A percentile compares a stretch with the other conserved stretches of the same genome.
phyloP scores from a whole-genome alignment of 805 yeast genomes.

The Maudiozyma serrabonitensis region DNA sequence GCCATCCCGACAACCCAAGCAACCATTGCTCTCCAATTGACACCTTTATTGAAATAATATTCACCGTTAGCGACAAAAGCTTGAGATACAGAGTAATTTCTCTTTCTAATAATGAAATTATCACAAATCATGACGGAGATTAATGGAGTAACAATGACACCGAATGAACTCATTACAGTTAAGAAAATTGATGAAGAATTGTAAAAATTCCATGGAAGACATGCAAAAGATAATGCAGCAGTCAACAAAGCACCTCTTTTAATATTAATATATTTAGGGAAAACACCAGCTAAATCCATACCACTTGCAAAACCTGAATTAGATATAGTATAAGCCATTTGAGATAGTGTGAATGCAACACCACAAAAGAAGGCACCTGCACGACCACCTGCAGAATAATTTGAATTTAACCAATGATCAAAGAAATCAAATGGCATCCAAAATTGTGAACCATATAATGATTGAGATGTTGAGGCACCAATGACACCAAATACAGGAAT shows the following conservation, averaged over 20 bases:
- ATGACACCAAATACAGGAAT: slow-evolving; percentile 37
- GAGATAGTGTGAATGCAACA: slow-evolving; percentile 30
- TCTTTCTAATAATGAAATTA: slow-evolving; percentile 31
- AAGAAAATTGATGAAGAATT: slow-evolving; percentile 29
- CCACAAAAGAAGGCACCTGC: slow-evolving; percentile 36
- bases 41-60: slow-evolving; percentile 33
- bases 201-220: slow-evolving; percentile 34
- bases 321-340: slow-evolving; percentile 32
- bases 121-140: slow-evolving; percentile 35
- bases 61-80: slow-evolving; percentile 22
- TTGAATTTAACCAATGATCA: slow-evolving; percentile 20
- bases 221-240: slow-evolving; percentile 30
- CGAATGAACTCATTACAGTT: slow-evolving; percentile 32
- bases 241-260: slow-evolving; percentile 32
- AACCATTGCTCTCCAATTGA: slow-evolving; percentile 32
- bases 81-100: slow-evolving; percentile 29
- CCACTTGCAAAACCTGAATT: slow-evolving; percentile 36
- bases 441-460: slow-evolving; percentile 27
- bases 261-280: slow-evolving; percentile 34
- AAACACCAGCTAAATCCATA: slow-evolving; percentile 34
- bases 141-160: slow-evolving; percentile 32
- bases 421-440: slow-evolving; percentile 34
- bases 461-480: slow-evolving; percentile 32
- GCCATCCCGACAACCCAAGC: slow-evolving; percentile 31
- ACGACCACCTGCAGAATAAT: slow-evolving; percentile 30